Conservation (phyloP, 164 flowering plant genomes). For the Nelumbo lutea region DNA sequence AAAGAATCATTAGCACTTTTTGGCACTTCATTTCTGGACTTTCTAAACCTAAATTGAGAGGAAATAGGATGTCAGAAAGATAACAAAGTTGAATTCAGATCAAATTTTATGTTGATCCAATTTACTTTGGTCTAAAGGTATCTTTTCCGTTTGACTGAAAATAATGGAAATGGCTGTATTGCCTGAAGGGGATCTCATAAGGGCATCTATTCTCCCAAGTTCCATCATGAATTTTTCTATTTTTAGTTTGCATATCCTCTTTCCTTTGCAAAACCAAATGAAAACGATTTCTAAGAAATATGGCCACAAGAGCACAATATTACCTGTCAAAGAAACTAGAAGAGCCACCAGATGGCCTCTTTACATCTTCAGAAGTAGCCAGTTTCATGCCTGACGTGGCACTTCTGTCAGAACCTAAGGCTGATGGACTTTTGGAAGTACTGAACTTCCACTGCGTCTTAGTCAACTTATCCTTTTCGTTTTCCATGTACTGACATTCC, state of each 20-base stretch:
- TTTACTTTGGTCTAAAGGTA: background rate
- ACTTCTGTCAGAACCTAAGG: conserved; percentile 18
- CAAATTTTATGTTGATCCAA: background rate
- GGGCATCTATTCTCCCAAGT: too few relatives aligned
- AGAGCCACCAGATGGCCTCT: conserved; percentile 39
- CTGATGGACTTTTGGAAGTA: conserved; percentile 14
- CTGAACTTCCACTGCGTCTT: conserved; percentile 12
- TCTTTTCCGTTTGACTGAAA: too few relatives aligned
- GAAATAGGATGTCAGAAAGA: background rate
- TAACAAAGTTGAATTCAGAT: background rate
- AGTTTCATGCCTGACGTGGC: conserved; percentile 15
- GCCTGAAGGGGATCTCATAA: too few relatives aligned
- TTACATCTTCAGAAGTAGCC: conserved; percentile 30
- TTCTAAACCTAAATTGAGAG: conserved; percentile 56
- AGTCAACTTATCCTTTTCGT: conserved; percentile 10
- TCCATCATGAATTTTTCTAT: too few relatives aligned
- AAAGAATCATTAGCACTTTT: conserved; percentile 21
- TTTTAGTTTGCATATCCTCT: too few relatives aligned
- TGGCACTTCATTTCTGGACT: conserved; percentile 36
- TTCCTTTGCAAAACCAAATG: too few relatives aligned
- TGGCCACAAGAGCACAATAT: background rate
- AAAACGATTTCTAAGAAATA: too few relatives aligned
- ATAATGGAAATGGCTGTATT: too few relatives aligned
- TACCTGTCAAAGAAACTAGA: conserved; percentile 81
- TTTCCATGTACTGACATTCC: conserved; percentile 12